A percentile compares a stretch with the other conserved stretches of the same genome.
phyloP scores from a whole-genome alignment of 768 basidiomycete species.

The Mycena belliarum region DNA sequence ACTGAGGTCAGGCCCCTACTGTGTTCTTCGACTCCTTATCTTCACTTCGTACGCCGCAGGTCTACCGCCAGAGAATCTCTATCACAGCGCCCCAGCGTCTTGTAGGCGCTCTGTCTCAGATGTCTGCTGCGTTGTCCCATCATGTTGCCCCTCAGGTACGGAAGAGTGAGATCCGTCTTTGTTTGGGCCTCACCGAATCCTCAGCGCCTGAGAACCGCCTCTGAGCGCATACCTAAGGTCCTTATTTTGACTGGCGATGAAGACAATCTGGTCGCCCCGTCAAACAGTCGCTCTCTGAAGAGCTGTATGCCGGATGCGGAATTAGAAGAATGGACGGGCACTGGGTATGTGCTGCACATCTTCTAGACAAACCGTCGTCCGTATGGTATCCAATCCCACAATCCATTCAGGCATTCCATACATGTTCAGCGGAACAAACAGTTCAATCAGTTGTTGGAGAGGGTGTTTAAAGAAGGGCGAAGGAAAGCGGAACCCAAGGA shows the following conservation, averaged over 20 bases:
- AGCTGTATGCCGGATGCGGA: conserved; percentile 61
- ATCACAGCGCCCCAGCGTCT: conserved; percentile 60
- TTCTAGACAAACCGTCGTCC: no score
- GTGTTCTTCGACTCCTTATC: neutral
- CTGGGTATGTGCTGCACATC: no score
- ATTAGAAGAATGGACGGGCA: conserved; percentile 55
- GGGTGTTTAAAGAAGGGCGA: conserved; percentile 54
- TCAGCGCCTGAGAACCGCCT: conserved; percentile 47
- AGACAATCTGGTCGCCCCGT: conserved; percentile 57
- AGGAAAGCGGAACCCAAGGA: conserved; percentile 14
- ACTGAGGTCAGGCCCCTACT: conserved; percentile 40
- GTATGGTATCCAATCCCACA: no score
- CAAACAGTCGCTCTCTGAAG: conserved; percentile 54
- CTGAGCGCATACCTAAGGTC: conserved; percentile 62
- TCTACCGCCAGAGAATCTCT: conserved; percentile 43
- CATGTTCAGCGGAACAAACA: conserved; percentile 46
- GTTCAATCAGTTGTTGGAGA: conserved; percentile 61
- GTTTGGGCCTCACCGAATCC: neutral
- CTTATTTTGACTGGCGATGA: conserved; percentile 67
- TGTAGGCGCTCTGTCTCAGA: conserved; percentile 69
- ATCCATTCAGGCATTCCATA: conserved; percentile 46
- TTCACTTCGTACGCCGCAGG: conserved; percentile 32
- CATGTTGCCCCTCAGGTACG: conserved; percentile 43
- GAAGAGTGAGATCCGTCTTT: neutral
- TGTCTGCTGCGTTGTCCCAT: conserved; percentile 69